A percentile compares a stretch with the other conserved stretches of the same genome.
Conservation (phyloP, 1,284 basidiomycete species). For the Sanghuangporus sanghuang region DNA sequence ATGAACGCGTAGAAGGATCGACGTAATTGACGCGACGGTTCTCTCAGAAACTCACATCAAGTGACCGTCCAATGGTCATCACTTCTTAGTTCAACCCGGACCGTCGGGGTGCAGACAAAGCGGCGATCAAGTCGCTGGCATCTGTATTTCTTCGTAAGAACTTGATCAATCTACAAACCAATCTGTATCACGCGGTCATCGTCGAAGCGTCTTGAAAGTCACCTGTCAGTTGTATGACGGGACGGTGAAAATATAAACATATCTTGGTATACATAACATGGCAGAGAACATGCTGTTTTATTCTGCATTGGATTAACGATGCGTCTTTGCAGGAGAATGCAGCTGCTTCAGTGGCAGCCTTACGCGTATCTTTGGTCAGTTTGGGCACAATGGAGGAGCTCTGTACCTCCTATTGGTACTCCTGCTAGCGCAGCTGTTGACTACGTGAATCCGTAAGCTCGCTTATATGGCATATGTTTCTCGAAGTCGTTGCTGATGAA, state of each 20-base stretch:
- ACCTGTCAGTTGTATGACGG: neutral
- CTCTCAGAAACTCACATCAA: neutral
- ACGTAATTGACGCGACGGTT: neutral
- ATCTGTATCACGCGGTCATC: neutral
- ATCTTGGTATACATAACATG: neutral
- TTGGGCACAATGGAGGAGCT: constrained; percentile 8
- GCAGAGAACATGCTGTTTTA: neutral
- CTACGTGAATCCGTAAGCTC: constrained; percentile 47
- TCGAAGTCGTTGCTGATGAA: neutral
- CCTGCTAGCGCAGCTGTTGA: constrained; percentile 43
- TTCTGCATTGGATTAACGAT: neutral
- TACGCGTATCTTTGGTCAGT: constrained; percentile 10
- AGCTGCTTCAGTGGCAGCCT: constrained; percentile 17
- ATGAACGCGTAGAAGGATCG: neutral
- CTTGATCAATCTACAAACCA: neutral
- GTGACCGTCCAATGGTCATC: neutral
- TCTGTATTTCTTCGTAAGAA: neutral
- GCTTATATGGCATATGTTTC: neutral
- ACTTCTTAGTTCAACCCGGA: neutral
- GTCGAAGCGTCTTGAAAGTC: neutral
- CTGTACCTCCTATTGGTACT: constrained; percentile 21
- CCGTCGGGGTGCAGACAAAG: no score
- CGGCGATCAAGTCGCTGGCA: no score
- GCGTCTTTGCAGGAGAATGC: constrained; percentile 11
- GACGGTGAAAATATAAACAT: neutral